Base-by-base conservation (phyloP, 2,329 filamentous ascomycete species). In the Aspergillus tubingensis region DNA sequence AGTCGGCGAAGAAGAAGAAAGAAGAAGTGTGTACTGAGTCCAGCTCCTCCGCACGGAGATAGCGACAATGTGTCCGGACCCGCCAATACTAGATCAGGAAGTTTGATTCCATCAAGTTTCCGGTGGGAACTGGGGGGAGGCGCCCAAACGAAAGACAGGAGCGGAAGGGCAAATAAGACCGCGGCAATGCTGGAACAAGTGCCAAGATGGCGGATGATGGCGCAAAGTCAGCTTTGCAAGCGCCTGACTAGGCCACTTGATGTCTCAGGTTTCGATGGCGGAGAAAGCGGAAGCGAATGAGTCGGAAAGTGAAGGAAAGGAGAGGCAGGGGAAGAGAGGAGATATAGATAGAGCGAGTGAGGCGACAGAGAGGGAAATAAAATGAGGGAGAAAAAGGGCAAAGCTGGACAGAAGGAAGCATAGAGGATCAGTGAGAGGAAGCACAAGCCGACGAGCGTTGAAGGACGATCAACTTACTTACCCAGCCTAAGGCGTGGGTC, bases 391-490 rank as follows among this genome's bases (percentile, higher is more conserved):
- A 15, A 36, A 21, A 59, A 58, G 63, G 39, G 43, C 64, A 58
- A 51, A 30, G 50, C 25, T 38, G 41, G 41, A 54, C 36, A 53
- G 43, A 55, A 48, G 39, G 50, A 58, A 50, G 56, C 43, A 30
- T 55, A 57, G 50, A 47, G 48, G 25, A 58, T 38, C 48, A 62
- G 25, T 44, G 44, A 56, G 21, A 32, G 52, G 54, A 58, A 55
- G 44, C 55, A 62, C 52, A 61, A 38, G 50, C 60, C 53, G 61
- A 57, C 60, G 60, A 59, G 61, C 57, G 54, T 62, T 60, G 54
- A 59, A 63, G 51, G 39, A 36, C 49, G 23, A 57, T 58, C 64
- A 68, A 61, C 60, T 64, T 65, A 64, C 61, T 64, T 65, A 64
- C 61, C 62, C 60, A 60, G 44, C 49, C 39, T 48, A 62, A 55